Percentiles rank a stretch among this genome's conserved stretches.
Evolutionary conservation across 305 asterid species (phyloP).

Genomic region (Solanum hybrid): DNA sequence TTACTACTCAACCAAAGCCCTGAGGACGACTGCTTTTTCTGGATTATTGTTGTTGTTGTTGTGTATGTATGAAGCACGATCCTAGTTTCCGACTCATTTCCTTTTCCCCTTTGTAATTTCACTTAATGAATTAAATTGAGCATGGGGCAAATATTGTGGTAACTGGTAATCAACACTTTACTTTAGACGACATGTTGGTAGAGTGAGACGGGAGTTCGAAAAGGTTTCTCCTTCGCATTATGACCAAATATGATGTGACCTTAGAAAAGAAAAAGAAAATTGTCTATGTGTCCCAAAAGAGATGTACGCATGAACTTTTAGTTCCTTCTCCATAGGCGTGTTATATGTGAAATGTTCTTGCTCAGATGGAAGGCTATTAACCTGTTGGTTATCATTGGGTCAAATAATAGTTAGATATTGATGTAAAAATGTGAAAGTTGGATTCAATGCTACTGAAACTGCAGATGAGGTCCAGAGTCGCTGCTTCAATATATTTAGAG

Average conservation of each 20-base stretch:
- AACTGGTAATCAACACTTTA: background rate
- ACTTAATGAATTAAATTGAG: background rate
- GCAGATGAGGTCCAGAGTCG: background rate
- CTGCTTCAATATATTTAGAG: background rate
- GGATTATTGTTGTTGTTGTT: background rate
- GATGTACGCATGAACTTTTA: background rate
- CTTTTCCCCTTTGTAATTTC: background rate
- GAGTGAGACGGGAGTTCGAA: background rate
- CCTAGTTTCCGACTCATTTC: background rate
- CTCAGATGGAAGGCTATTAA: background rate
- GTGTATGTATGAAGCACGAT: background rate
- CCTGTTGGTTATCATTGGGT: background rate
- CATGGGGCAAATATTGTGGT: background rate
- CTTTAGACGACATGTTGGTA: background rate
- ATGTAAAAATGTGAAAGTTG: background rate
- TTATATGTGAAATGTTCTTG: background rate
- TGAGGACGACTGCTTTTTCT: background rate
- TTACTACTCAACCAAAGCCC: background rate
- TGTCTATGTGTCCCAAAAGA: background rate
- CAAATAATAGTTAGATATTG: background rate
- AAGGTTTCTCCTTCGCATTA: background rate
- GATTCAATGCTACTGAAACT: background rate
- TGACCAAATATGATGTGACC: background rate
- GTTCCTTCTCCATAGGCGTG: background rate
- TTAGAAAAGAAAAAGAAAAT: background rate